phyloP scores from a whole-genome alignment of 495 filamentous ascomycete species.

The Bryoglossum gracile region DNA sequence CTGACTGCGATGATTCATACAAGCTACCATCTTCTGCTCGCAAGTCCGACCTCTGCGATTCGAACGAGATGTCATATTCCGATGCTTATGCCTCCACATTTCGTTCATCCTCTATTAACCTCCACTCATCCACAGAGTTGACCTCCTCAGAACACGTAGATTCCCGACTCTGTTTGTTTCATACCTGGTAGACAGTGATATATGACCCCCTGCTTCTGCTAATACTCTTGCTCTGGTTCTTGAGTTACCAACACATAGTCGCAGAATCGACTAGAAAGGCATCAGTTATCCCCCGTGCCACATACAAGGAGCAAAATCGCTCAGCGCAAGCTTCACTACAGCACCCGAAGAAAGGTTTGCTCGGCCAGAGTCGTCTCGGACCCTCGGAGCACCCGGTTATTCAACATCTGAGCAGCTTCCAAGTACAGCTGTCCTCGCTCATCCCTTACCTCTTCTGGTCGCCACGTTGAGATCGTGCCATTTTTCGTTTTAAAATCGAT shows the following conservation, averaged over 20 bases:
- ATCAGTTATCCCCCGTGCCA: not conserved
- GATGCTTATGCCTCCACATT: too few species aligned
- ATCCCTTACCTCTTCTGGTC: slow-evolving; percentile 4
- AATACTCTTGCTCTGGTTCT: not conserved
- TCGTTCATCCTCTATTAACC: too few species aligned
- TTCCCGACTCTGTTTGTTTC: slow-evolving; percentile 1
- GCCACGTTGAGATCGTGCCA: slow-evolving; percentile 13
- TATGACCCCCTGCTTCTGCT: not conserved
- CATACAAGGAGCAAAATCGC: slow-evolving; percentile 7
- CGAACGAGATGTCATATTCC: too few species aligned
- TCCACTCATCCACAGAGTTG: slow-evolving; percentile 1
- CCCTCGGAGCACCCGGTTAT: slow-evolving; percentile 6
- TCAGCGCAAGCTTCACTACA: slow-evolving; percentile 8
- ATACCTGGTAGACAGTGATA: not conserved
- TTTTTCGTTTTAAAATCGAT: slow-evolving; percentile 17
- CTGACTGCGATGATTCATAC: not conserved
- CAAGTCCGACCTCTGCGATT: not conserved
- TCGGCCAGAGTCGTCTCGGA: slow-evolving; percentile 9
- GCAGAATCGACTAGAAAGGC: slow-evolving; percentile 5
- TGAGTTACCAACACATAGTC: slow-evolving; percentile 1
- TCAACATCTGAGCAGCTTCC: slow-evolving; percentile 5
- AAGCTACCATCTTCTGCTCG: not conserved
- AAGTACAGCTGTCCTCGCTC: slow-evolving; percentile 4
- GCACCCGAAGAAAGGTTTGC: not conserved
- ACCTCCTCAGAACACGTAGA: slow-evolving; percentile 7